These are phyloP conservation scores for Tricharina praecox DNA, from an alignment of 495 filamentous ascomycete genomes.

Conservation along the genomic window DNA sequence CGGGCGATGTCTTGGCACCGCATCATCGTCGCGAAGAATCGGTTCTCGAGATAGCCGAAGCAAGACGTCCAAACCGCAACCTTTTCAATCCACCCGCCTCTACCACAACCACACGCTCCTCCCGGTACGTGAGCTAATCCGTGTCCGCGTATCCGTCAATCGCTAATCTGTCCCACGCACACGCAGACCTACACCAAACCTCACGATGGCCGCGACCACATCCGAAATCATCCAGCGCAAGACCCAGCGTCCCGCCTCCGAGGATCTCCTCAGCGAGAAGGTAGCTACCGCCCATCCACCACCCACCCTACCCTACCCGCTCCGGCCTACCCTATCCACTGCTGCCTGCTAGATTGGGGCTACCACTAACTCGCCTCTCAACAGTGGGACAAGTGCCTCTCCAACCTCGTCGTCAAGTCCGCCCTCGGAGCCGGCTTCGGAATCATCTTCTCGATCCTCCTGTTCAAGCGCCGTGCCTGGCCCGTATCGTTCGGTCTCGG, in stretches of 20 bases:
- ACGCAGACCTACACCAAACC: no score
- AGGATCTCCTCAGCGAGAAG: slow-evolving; percentile 10
- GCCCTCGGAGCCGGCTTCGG: slow-evolving; percentile 86
- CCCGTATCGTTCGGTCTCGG: slow-evolving; percentile 81
- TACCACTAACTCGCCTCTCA: no score
- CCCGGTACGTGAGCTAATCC: no score
- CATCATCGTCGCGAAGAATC: no score
- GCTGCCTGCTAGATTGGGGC: background rate
- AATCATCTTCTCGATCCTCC: slow-evolving; percentile 90
- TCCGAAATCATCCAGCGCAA: slow-evolving; percentile 4
- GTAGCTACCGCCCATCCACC: background rate
- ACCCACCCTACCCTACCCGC: background rate
- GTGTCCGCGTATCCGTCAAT: no score
- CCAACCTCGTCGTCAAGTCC: slow-evolving; percentile 87
- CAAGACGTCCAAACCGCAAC: no score
- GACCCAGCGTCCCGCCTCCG: slow-evolving; percentile 6
- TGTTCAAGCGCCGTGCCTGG: slow-evolving; percentile 96
- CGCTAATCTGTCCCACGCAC: no score
- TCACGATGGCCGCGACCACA: slow-evolving; percentile 5
- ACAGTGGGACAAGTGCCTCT: slow-evolving; percentile 96
- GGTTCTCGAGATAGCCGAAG: no score
- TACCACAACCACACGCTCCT: no score
- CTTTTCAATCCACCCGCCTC: no score
- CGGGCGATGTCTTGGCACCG: no score
- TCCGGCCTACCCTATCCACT: background rate